Conservation (phyloP, 495 filamentous ascomycete species). For the Chaetomidium leptoderma region DNA sequence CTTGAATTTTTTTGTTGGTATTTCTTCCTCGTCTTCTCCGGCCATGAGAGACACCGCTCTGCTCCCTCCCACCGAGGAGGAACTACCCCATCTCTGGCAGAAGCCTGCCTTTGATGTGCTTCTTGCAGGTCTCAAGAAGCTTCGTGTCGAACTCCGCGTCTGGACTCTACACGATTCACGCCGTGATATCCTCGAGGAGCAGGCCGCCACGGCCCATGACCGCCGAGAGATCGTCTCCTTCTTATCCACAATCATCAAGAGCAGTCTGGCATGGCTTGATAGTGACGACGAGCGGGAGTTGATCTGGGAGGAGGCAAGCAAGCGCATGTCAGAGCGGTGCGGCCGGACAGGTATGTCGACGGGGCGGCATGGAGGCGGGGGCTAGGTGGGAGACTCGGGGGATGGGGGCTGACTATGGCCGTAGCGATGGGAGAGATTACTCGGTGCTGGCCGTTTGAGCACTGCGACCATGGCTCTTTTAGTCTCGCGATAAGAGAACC, state of each 20-base stretch:
- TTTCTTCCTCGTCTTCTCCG: background rate
- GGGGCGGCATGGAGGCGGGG: background rate
- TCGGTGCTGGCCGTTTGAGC: slow-evolving; percentile 63
- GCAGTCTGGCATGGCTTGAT: slow-evolving; percentile 67
- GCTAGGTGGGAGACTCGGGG: background rate
- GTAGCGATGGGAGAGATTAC: slow-evolving; percentile 76
- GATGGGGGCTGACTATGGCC: background rate
- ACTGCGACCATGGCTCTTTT: slow-evolving; percentile 33
- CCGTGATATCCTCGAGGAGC: slow-evolving; percentile 32
- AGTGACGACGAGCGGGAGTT: slow-evolving; percentile 65
- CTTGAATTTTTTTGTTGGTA: background rate
- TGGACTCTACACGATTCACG: slow-evolving; percentile 35
- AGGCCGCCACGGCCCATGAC: slow-evolving; percentile 21
- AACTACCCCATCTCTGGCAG: slow-evolving; percentile 46
- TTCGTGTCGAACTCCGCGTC: slow-evolving; percentile 39
- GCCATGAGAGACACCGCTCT: slow-evolving; percentile 11
- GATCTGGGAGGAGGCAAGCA: slow-evolving; percentile 75
- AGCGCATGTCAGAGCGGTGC: slow-evolving; percentile 75
- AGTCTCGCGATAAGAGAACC: slow-evolving; percentile 77
- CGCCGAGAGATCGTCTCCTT: slow-evolving; percentile 52
- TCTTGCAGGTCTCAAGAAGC: slow-evolving; percentile 34
- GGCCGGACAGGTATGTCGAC: slow-evolving; percentile 53
- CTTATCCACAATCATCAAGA: slow-evolving; percentile 72
- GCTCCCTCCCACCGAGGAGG: slow-evolving; percentile 13
- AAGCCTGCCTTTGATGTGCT: slow-evolving; percentile 40